Base-by-base conservation (phyloP, 805 yeast genomes). In the Ogataea saltuana region DNA sequence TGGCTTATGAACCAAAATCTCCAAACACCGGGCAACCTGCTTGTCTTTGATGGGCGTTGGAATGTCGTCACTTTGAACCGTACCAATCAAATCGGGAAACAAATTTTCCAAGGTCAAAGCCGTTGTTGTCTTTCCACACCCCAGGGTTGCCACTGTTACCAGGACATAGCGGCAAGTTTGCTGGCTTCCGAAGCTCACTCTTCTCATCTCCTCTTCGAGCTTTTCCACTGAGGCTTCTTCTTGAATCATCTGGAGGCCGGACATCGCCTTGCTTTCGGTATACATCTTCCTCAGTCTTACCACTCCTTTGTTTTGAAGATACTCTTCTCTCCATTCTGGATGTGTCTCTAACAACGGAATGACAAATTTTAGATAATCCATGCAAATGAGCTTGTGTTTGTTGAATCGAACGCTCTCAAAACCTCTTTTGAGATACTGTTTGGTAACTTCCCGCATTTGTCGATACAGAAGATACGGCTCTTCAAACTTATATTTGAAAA, bases 401-500 rank as follows among this genome's bases (percentile, higher is more conserved):
- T 62, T 63, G 42, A 51, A 54, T 8, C 46, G 44, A 43, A 78
- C 65, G 19, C 66, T 69, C 5, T 73, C 64, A 3, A 58, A 57
- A 12, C 67, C 67, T 1, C 63, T 61, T 0, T 55, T 44, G 8
- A 85, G 71, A 47, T 76, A 76, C 33, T 68, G 69, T 57, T 78
- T 82, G 1, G 97, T 88, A 2, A 81, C 85, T 56, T 93, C 98
- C 51, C 99, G 75, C 78, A 95, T 80, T 54, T 85, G 87, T 45
- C 99, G 74, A 63, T 89, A 93, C 75, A 93, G 75, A 33, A 89
- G 67, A 60, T 93, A 93, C 0, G 99, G 99, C 65, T 93, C 96
- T 53, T 89, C 96, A 62, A 93, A 93, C 64, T 93, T 93, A 69
- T 71, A 93, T 65, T 93, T 93, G 78, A 89, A 93, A 64, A 91